These are phyloP conservation scores for Calonectria pauciramosa DNA, from an alignment of 2,329 filamentous ascomycete genomes.

Conservation along the genomic window DNA sequence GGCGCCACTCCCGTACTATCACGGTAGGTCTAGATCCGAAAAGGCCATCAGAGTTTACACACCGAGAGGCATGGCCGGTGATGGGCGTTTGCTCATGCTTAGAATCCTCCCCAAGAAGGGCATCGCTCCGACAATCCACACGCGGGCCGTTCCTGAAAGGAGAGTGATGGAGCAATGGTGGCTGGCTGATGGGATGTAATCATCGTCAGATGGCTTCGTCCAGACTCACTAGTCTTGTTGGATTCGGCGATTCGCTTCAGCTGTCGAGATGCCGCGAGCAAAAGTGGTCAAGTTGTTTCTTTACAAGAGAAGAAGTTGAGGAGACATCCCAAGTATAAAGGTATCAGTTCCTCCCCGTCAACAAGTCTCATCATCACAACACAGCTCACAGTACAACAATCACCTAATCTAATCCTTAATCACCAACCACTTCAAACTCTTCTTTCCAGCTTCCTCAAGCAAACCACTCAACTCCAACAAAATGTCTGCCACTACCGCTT, in stretches of 20 bases:
- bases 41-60: neutral
- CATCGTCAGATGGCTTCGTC: neutral
- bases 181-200: neutral
- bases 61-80: neutral
- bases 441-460: neutral
- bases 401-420: conserved; percentile 10
- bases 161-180: neutral
- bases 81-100: neutral
- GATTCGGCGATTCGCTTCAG: neutral
- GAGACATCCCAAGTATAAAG: neutral
- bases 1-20: neutral
- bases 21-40: neutral
- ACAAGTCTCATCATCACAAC: neutral
- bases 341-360: neutral
- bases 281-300: neutral
- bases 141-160: neutral
- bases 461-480: neutral
- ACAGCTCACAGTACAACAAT: neutral
- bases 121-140: neutral
- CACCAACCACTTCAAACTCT: neutral
- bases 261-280: neutral
- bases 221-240: neutral
- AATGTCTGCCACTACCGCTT: conserved; percentile 4
- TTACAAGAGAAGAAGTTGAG: neutral
- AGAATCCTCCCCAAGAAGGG: neutral